Evolutionary conservation across 2,329 filamentous ascomycete genomes (phyloP), one percentile per base, ranked within the genome.

Genomic region (Diaporthe sp.): DNA sequence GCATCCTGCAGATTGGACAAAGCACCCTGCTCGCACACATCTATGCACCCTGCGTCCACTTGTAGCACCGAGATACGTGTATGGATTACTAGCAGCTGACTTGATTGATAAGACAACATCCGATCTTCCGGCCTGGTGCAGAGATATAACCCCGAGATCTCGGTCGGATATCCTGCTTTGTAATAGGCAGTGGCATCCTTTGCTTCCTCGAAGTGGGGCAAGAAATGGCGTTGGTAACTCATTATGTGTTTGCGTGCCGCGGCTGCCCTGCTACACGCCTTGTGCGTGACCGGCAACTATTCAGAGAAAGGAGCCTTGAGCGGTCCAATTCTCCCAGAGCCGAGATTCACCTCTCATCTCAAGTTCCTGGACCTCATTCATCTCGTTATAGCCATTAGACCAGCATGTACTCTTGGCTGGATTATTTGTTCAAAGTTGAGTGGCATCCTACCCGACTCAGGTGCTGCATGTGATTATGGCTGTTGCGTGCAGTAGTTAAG

Each of bases 81-180:
- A 25, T 17, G 44, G 44, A 66, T 66, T 66, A 66, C 22, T 27
- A 66, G 63, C 47, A 51, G 63, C 47, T 19, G 44, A 6, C 42
- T 25, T 51, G 63, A 66, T 51, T 66, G 44, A 66, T 66, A 51
- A 66, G 63, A 66, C 42, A 51, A 17, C 63, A 47, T 51, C 63
- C 44, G 63, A 66, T 66, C 12, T 37, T 25, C 32, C 63, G 44
- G 42, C 32, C 44, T 22, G 5, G 9, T 35, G 25, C 1, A 25
- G 7, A 39, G 12, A 37, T 63, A 39, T n/a, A 37, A 10, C 8
- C 30, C 30, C 63, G 63, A 47, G 44, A 22, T 19, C 44, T 66
- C 63, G 63, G 63, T 66, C 63, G 63, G 63, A 66, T 66, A 51
- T 51, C 63, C 25, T 66, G 63, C 63, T 66, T 66, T 66, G 63